phyloP scores from a whole-genome alignment of 1,139 yeast species.

The Meyerozyma carpophila region DNA sequence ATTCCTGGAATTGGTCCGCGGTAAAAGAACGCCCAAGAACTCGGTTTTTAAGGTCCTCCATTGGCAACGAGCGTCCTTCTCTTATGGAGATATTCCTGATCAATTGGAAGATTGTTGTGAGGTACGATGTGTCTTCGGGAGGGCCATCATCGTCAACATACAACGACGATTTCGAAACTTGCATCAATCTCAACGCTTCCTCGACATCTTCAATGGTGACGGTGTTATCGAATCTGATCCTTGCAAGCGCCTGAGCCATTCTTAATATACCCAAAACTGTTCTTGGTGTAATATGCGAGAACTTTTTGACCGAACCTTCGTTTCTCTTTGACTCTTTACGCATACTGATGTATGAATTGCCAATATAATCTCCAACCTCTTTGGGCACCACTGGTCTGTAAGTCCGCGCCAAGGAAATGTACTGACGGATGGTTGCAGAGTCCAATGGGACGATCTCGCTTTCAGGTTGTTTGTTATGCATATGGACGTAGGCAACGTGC shows the following conservation, averaged over 20 bases:
- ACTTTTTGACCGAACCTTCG: constrained; percentile 72
- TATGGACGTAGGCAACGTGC: constrained; percentile 94
- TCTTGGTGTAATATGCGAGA: constrained; percentile 93
- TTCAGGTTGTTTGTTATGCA: constrained; percentile 83
- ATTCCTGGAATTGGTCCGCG: constrained; percentile 66
- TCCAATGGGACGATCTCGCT: constrained; percentile 73
- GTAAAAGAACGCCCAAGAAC: constrained; percentile 83
- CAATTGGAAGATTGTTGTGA: constrained; percentile 58
- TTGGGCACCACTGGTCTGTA: constrained; percentile 84
- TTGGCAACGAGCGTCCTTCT: constrained; percentile 47
- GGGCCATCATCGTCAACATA: constrained; percentile 44
- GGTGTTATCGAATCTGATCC: constrained; percentile 70
- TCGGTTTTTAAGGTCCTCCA: constrained; percentile 59
- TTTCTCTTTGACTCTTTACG: constrained; percentile 84
- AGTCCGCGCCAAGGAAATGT: constrained; percentile 79
- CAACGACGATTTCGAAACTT: constrained; percentile 82
- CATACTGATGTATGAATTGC: constrained; percentile 81
- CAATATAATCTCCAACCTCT: constrained; percentile 84
- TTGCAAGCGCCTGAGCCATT: constrained; percentile 90
- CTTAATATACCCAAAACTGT: constrained; percentile 87
- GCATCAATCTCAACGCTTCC: constrained; percentile 84
- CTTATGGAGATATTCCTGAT: constrained; percentile 48
- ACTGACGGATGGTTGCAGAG: constrained; percentile 78
- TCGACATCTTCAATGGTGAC: constrained; percentile 85
- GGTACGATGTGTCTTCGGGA: constrained; percentile 49